Base-by-base conservation (phyloP, 306 rosid species). In the Cucurbita pepo region DNA sequence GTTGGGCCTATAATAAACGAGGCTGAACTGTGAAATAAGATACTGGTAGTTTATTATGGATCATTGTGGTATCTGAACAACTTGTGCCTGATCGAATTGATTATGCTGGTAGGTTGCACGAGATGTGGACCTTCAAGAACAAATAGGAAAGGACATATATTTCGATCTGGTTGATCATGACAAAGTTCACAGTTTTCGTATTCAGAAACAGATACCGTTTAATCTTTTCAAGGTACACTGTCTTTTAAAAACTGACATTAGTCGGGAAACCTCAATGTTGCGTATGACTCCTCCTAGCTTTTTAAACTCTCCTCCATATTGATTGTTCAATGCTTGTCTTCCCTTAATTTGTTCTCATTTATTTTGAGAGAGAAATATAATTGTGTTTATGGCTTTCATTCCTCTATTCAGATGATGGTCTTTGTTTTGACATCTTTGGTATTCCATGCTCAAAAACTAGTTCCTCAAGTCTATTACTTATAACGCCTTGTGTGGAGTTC, bases 81-180 rank as follows among this genome's bases (percentile, higher is more conserved):
- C 8, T 60, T 21, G 16, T 69, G 38, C 44, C 36, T 59, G 57
- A 63, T 67, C 63, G 6, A 56, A 38, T 57, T 62, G 9, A 59
- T 75, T 63, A 59, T 74, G 80, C 65, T 66, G 74, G 5, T 81
- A 93, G 98, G 95, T 90, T 78, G 94, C 97, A 66, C 83, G 96
- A 44, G 98, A 93, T 75, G 88, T 71, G 58, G 98, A 93, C 80
- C 88, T 93, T 47, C 69, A 16, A 37, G 88, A 88, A 52, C 98
- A 93, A 79, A 90, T 90, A 54, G 98, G 98, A 55, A 90, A 79
- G 73, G 86, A 83, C 73, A 84, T 84, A 81, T 90, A 85, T 83
- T 93, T 93, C 65, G 98, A 90, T 80, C 96, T 93, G 41, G 98
- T 93, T 75, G 94, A 93, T 82, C 97, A 90, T 87, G 97, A 93